Evolutionary conservation across 2,329 filamentous ascomycete genomes (phyloP), one percentile per base, ranked within the genome.

Genomic region (Arthrocladium fulminans): DNA sequence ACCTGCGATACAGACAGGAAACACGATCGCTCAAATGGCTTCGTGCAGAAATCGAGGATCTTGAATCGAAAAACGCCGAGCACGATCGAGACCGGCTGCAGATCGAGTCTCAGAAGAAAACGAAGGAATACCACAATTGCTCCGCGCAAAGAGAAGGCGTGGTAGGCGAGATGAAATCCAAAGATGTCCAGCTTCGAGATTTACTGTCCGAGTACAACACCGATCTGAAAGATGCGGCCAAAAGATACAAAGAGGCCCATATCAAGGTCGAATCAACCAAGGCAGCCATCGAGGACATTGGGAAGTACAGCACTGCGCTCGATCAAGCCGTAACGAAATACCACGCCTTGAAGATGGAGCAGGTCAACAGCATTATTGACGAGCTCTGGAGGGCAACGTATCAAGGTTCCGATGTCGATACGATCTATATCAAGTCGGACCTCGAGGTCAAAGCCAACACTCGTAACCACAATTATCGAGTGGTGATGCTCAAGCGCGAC

Each of bases 321-420:
- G 90, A 97, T 71, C 88, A 92, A 53, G 94, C 92, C 40, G 94
- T 98, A 61, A 96, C 98, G 87, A 87, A 86, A 61, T 98, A 90
- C 63, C 92, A 98, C 70, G 78, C 83, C 24, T 72, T 95, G 63
- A 98, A 98, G 73, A 98, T 98, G 92, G 86, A 92, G 58, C 89
- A 98, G 65, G 90, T 98, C 65, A 98, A 98, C 67, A 79, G 81
- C 49, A 96, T 96, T 65, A 84, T 94, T 44, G 87, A 86, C 55
- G 92, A 98, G 65, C 77, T 98, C n/a, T 98, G 92, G 92, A 86
- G 87, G 67, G 85, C 83, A 61, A 96, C 92, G 1, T 98, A 98
- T 68, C 87, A 94, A 63, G 92, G 92, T 55, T 97, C 90, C 0
- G 92, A 98, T 62, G 89, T 98, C 48, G 92, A 98, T 70, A 92